Evolutionary conservation across 192 early-diverging fungal genomes (phyloP).

Genomic region (Tieghemiomyces parasiticus): DNA sequence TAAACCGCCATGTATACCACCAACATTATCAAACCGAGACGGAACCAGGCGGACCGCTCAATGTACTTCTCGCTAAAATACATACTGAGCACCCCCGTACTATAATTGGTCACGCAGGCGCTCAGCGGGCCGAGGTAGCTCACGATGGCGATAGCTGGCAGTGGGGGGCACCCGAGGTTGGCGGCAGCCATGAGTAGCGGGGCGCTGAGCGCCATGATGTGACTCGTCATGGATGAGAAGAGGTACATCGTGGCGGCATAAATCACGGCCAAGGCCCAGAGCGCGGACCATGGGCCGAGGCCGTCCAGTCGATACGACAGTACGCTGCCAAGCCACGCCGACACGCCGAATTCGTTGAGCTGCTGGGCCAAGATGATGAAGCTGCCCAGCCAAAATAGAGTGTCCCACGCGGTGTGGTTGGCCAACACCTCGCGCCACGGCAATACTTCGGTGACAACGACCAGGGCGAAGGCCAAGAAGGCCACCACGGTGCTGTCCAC

Average conservation of each 20-base stretch:
- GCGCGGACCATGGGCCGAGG: slow-evolving; percentile 22
- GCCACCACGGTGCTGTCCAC: slow-evolving; percentile 55
- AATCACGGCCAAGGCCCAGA: slow-evolving; percentile 29
- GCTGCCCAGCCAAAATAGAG: slow-evolving; percentile 66
- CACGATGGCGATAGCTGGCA: slow-evolving; percentile 36
- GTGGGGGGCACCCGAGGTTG: slow-evolving; percentile 36
- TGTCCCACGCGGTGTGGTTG: slow-evolving; percentile 65
- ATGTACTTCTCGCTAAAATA: slow-evolving; percentile 46
- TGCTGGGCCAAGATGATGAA: slow-evolving; percentile 66
- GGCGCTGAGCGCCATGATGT: slow-evolving; percentile 49
- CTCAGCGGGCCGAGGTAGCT: slow-evolving; percentile 47
- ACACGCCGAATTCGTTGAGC: slow-evolving; percentile 48
- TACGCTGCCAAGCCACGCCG: slow-evolving; percentile 42
- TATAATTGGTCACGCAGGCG: slow-evolving; percentile 37
- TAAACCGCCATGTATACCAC: slow-evolving; percentile 33
- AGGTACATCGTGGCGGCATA: slow-evolving; percentile 61
- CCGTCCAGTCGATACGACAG: slow-evolving; percentile 26
- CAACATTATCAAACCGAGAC: slow-evolving; percentile 34
- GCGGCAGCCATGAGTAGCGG: slow-evolving; percentile 61
- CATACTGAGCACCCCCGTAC: slow-evolving; percentile 37
- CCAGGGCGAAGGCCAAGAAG: slow-evolving; percentile 34
- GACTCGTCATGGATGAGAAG: slow-evolving; percentile 58
- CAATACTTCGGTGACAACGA: slow-evolving; percentile 41
- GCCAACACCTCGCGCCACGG: slow-evolving; percentile 47
- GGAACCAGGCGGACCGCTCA: slow-evolving; percentile 40